Base-by-base conservation (phyloP, 768 basidiomycete genomes). In the Collybia mongolica region DNA sequence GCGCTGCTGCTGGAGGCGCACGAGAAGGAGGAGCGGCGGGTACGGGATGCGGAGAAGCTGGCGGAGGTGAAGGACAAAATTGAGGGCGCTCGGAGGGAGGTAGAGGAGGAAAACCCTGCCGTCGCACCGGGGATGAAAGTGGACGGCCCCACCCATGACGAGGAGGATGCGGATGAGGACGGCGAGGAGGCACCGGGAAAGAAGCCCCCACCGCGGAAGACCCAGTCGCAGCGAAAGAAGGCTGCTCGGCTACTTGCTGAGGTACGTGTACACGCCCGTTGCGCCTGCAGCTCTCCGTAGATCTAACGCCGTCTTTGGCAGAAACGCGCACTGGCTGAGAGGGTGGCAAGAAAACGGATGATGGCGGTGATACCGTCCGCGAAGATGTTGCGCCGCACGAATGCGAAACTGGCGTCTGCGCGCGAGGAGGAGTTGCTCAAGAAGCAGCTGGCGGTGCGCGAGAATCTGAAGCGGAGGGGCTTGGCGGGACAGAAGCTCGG, bases 401-500 rank as follows among this genome's bases (percentile, higher is more conserved):
- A 73, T 58, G 52, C 74, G 55, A 54, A 71, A 32, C 56, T 68
- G 5, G 52, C 68, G 32, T 60, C 69, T 3, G 53, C 58, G 2
- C 80, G 77, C 5, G 77, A 83, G 37, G 65, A 75, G 24, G 71
- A 68, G 3, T 72, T 68, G 1, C 64, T 62, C 1, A 61, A 74
- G 39, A 78, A 77, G 15, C 77, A 74, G 19, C 62, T 71, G 1
- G 72, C 70, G 1, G 56, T 71, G 54, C 61, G 70, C 46, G 74
- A 83, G 52, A 83, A 76, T 53, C 65, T 86, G 42, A 80, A 74
- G 60, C 67, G 69, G 42, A 66, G 70, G 26, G 91, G 93, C 6
- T 64, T 93, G 11, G 82, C 74, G 0, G 94, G 94, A 0, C 77
- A 82, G 65, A 82, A 77, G 59, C 60, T 97, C 0, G 95, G 95